Percentiles rank a stretch among this genome's conserved stretches.
These are phyloP conservation scores for Coemansia sp. DNA, from an alignment of 192 early-diverging fungal genomes.

Conservation along the genomic window DNA sequence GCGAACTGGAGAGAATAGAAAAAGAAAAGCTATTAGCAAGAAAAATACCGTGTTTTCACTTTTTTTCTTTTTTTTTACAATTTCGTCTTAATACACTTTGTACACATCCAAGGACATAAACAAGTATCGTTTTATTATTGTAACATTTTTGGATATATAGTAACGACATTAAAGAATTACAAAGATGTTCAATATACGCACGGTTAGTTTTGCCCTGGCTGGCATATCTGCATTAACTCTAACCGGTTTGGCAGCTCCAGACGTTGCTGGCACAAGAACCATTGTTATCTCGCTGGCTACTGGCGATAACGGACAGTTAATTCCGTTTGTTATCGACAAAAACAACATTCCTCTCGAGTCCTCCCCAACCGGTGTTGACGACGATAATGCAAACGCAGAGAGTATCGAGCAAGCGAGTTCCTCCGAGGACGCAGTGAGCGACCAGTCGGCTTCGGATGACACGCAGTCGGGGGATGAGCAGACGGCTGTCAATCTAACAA, in stretches of 20 bases:
- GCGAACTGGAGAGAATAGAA: not conserved
- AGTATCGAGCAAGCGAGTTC: not conserved
- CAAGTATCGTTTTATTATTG: not conserved
- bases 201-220: not conserved
- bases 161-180: not conserved
- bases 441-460: not conserved
- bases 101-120: too few relatives aligned
- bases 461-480: not conserved
- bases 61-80: not conserved
- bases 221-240: slow-evolving; percentile 1
- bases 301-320: slow-evolving; percentile 26
- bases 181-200: not conserved
- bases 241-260: slow-evolving; percentile 15
- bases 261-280: slow-evolving; percentile 38
- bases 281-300: slow-evolving; percentile 43
- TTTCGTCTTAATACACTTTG: not conserved
- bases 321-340: slow-evolving; percentile 30
- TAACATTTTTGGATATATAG: slow-evolving; percentile 1
- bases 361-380: not conserved
- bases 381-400: not conserved
- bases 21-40: not conserved
- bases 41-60: not conserved
- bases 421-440: not conserved
- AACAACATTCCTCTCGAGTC: not conserved
- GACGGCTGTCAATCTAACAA: not conserved